phyloP scores from a whole-genome alignment of 2,329 filamentous ascomycete genomes.

The Neofusicoccum ribis region DNA sequence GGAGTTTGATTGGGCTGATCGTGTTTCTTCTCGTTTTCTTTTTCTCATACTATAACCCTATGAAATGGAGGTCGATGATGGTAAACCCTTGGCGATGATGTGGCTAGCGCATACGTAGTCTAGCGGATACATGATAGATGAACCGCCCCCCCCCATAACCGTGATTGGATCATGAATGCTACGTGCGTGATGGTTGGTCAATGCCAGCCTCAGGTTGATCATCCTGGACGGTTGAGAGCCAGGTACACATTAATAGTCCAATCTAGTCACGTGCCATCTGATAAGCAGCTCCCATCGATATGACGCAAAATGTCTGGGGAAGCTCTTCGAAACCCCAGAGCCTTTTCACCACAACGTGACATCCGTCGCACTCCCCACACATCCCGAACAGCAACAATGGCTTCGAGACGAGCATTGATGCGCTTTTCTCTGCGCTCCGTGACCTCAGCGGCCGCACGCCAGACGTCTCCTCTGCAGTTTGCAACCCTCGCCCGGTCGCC shows the following conservation, averaged over 20 bases:
- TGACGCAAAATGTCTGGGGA: conserved; percentile 17
- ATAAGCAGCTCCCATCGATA: conserved; percentile 1
- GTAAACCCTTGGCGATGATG: neutral
- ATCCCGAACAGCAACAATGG: neutral
- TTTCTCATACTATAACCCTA: conserved; percentile 4
- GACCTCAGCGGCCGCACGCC: neutral
- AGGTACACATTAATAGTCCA: neutral
- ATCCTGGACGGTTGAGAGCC: neutral
- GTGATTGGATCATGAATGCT: neutral
- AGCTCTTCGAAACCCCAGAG: neutral
- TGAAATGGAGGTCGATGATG: conserved; percentile 13
- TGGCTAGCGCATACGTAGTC: conserved; percentile 16
- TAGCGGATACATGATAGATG: conserved; percentile 17
- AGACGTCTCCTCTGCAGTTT: neutral
- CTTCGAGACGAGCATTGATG: conserved; percentile 5
- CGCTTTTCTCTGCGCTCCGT: conserved; percentile 4
- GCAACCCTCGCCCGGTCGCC: neutral
- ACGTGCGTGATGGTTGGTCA: conserved; percentile 1
- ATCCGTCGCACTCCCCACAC: neutral
- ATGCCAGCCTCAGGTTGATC: neutral
- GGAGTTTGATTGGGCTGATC: neutral
- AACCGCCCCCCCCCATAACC: neutral
- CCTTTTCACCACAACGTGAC: neutral
- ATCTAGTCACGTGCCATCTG: neutral
- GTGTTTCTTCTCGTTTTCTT: neutral